A percentile compares a stretch with the other conserved stretches of the same genome.
These are phyloP conservation scores for Datisca glomerata DNA, from an alignment of 306 rosid species.

Conservation along the genomic window DNA sequence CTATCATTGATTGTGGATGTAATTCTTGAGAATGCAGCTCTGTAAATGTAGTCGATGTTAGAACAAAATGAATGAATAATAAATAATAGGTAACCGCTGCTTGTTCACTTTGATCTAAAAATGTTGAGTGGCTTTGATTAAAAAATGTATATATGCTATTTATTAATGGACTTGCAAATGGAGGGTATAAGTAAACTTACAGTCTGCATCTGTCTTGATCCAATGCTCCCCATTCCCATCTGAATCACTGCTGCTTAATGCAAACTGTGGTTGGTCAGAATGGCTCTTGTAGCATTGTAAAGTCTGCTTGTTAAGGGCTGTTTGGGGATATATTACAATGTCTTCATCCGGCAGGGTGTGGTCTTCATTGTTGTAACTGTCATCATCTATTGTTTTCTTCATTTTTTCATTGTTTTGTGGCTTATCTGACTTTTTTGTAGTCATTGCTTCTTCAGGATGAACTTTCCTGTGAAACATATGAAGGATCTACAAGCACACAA, in stretches of 20 bases:
- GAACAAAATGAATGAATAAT: too few relatives aligned
- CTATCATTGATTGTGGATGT: too few relatives aligned
- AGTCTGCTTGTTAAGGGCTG: conserved; percentile 31
- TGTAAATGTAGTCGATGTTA: too few relatives aligned
- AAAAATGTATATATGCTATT: not conserved
- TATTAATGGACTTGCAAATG: not conserved
- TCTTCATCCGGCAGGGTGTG: conserved; percentile 40
- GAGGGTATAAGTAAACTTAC: conserved; percentile 31
- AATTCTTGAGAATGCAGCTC: too few relatives aligned
- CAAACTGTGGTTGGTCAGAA: conserved; percentile 33
- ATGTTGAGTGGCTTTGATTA: not conserved
- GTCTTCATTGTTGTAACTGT: conserved; percentile 26
- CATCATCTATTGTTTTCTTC: conserved; percentile 36
- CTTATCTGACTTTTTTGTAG: conserved; percentile 26
- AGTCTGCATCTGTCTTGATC: conserved; percentile 89
- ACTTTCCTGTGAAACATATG: conserved; percentile 79
- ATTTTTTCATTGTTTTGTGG: conserved; percentile 36
- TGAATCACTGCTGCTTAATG: conserved; percentile 35
- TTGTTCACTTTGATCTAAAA: too few relatives aligned
- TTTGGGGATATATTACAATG: conserved; percentile 28
- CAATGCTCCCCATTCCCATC: conserved; percentile 66
- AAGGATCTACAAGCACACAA: conserved; percentile 82
- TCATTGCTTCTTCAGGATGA: conserved; percentile 56
- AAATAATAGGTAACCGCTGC: too few relatives aligned
- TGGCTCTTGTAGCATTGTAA: conserved; percentile 34